Base-by-base conservation (phyloP, 305 asterid species). In the Fraxinus sp. region DNA sequence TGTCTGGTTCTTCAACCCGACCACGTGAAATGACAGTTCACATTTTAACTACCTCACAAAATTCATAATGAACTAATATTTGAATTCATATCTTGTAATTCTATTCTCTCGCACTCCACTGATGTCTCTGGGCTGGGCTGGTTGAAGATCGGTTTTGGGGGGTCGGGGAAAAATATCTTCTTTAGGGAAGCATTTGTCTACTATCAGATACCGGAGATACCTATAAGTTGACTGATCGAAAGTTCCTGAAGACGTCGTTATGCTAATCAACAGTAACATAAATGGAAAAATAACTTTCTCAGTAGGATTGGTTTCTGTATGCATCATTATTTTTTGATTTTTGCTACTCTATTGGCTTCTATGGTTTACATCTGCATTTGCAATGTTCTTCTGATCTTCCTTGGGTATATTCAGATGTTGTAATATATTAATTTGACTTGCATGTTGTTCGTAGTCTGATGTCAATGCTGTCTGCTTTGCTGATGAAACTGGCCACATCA, bases 381-480 rank as follows among this genome's bases (percentile, higher is more conserved):
- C 14, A 1, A 7, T 26, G 74, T 72, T 68, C 57, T 52, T 43
- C 66, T 41, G 62, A 41, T 77, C 78, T 73, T 46, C 20, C 73
- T 39, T 68, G 59, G 64, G n/a, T 43, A 26, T 8, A n/a, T 72
- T 79, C 43, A 77, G 76, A 59, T 78, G 68, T 81, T 70, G 71
- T 78, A 70, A 62, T 66, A 16, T 78, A 70, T 78, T 86, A 37
- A 86, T 55, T 75, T 41, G 37, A 81, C 79, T 83, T 76, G 18
- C 1, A 78, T 78, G 9, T 86, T 81, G 84, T 37, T 85, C 85
- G 92, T 98, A 96, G 99, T 89, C 93, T 85, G 99, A 96, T 91
- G 98, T 96, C 73, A 96, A 96, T 89, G 90, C 98, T 80, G 99
- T 96, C 57, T 96, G 99, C 91, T 96, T 94, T 88, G 99, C 97